phyloP scores from a whole-genome alignment of 2,329 filamentous ascomycete genomes.

The Hirsutella rhossiliensis region DNA sequence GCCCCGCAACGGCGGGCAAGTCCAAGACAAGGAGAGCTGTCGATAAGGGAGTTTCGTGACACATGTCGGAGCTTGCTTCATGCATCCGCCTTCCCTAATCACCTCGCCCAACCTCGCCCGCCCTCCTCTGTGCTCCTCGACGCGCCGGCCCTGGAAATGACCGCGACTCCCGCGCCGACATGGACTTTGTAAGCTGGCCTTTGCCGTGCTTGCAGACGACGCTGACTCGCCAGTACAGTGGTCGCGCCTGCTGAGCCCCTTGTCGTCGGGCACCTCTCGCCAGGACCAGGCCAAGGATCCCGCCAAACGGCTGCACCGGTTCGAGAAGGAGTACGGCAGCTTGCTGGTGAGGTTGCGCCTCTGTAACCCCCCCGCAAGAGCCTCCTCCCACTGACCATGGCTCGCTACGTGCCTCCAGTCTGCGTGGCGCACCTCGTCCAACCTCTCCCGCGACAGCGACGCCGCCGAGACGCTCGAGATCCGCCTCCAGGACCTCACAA shows the following conservation, averaged over 20 bases:
- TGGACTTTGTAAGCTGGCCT: slow-evolving; percentile 1
- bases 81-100: neutral
- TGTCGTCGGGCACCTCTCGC: slow-evolving; percentile 41
- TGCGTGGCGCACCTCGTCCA: slow-evolving; percentile 50
- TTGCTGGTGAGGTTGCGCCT: slow-evolving; percentile 35
- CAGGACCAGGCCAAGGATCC: slow-evolving; percentile 52
- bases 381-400: neutral
- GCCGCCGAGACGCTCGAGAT: slow-evolving; percentile 51
- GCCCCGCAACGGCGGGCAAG: neutral
- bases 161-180: slow-evolving; percentile 17
- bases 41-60: neutral
- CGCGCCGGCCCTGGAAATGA: slow-evolving; percentile 26
- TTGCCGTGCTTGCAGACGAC: neutral
- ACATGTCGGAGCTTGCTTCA: no score
- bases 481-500: slow-evolving; percentile 50
- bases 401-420: slow-evolving; percentile 17
- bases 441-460: slow-evolving; percentile 46
- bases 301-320: slow-evolving; percentile 50
- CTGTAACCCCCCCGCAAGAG: neutral
- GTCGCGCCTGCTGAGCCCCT: slow-evolving; percentile 54
- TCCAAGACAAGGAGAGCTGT: neutral
- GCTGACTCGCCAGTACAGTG: slow-evolving; percentile 31
- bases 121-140: neutral
- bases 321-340: slow-evolving; percentile 54
- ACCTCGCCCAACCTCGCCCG: neutral